Evolutionary conservation across 129 eudicot species (phyloP), one percentile per base, ranked within the genome.

Genomic region (Scalesia atractyloides): DNA sequence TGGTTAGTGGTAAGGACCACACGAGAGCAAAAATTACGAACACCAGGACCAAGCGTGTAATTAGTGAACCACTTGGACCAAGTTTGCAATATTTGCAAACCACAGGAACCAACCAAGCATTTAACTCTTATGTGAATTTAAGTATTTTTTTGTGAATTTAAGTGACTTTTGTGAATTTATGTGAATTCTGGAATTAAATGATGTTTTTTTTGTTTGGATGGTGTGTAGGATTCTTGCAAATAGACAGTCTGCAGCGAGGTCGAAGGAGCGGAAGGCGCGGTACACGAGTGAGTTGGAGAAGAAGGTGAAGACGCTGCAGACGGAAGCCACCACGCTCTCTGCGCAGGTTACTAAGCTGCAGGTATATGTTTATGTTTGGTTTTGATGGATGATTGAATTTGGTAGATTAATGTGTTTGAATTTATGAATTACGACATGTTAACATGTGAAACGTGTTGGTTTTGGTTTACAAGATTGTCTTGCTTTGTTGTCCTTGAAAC

Each of bases 201-300:
- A 11, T 60, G 37, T 18, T 0, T 69, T 24, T 1, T 58, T 17
- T 36, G 48, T 66, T 13, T 65, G 64, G 14, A 49, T 54, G 0
- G 50, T 33, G 36, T 48, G 72, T 62, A 91, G 97, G 90, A 88
- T 91, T 80, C 93, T 91, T 64, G 96, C 97, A n/a, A 91, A 91
- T 78, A 86, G 97, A 60, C 97, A 91, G 75, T 91, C 97, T 66
- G 97, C 97, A 19, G 96, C 97, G 8, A 88, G 96, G 24, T 91
- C 97, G 0, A 91, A 91, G 79, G 97, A 91, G 81, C 74, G 97
- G 3, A 91, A 88, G 75, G 74, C 79, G 36, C 83, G 85, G 17
- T 91, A 91, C 54, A 88, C 97, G 0, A 69, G 80, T 22, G 96
- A 91, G 76, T 79, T 91, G 80, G 97, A 91, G 90, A 88, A 85